Base-by-base conservation (phyloP, 805 yeast genomes). In the Myxozyma mucilagina region DNA sequence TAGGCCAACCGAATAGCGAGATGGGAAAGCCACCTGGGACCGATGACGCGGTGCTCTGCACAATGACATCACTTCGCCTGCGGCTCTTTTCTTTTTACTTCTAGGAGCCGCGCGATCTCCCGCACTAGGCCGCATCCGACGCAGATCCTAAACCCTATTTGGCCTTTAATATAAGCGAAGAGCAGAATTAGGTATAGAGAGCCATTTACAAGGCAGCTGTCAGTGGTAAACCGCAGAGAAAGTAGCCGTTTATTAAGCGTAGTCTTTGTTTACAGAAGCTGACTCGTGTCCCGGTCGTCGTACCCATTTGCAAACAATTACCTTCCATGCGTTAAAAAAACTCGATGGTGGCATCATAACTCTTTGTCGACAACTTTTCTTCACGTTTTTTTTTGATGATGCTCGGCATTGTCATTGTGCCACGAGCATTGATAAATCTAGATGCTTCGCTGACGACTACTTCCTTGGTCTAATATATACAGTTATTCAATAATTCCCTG, bases 51-150 rank as follows among this genome's bases (percentile, higher is more conserved):
- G 11, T 3, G n/a, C n/a, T 29, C 38, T 24, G 53, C 53, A 36
- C 44, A 8, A 45, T 50, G 53, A 50, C 53, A 50, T 50, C 53
- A 50, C 53, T 2, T n/a, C n/a, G n/a, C n/a, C n/a, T n/a, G n/a
- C n/a, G n/a, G n/a, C n/a, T n/a, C n/a, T n/a, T n/a, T n/a, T n/a
- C 36, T 29, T 42, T 16, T 16, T 42, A 11, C 32, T 10, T 24
- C 35, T 35, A 8, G 53, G 32, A 29, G 53, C 53, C 53, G 53
- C 39, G 36, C 53, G 45, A 11, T 47, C 36, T 38, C 53, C 35
- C 16, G 45, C 53, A 36, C 53, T 50, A 50, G 36, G 2, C 45
- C 29, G 45, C 35, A 24, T 50, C 53, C 53, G 53, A 36, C 20
- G 16, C 20, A 18, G 9, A 50, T 18, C 36, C 16, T 9, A 20